A percentile compares a stretch with the other conserved stretches of the same genome.
phyloP scores from a whole-genome alignment of 2,329 filamentous ascomycete species.

The Monosporascus sp. region DNA sequence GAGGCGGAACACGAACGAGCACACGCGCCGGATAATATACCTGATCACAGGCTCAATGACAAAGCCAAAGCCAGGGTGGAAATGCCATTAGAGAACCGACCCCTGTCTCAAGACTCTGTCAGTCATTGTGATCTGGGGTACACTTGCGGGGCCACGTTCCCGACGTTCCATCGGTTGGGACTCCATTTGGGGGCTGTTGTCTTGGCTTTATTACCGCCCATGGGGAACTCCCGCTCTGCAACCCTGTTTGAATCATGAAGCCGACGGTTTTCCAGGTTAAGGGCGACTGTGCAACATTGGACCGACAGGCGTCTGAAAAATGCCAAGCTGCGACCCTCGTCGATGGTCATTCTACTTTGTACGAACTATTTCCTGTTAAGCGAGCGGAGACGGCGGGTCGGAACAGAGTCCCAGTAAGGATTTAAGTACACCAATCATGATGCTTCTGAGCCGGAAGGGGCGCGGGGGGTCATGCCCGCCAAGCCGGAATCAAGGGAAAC shows the following conservation, averaged over 20 bases:
- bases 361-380: no score
- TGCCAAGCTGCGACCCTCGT: no score
- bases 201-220: background rate
- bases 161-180: background rate
- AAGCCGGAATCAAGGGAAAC: conserved; percentile 20
- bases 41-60: background rate
- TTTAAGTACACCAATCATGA: conserved; percentile 6
- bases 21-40: conserved; percentile 6
- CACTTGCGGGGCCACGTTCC: background rate
- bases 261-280: background rate
- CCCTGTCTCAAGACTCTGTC: conserved; percentile 1
- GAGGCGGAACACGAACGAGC: background rate
- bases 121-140: background rate
- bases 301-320: no score
- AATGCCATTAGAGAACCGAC: background rate
- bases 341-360: no score
- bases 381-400: conserved; percentile 6
- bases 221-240: background rate
- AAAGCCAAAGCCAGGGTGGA: background rate
- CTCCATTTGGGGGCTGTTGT: background rate
- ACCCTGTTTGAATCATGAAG: background rate
- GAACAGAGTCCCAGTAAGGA: conserved; percentile 2
- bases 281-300: background rate
- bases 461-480: conserved; percentile 11
- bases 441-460: background rate